Evolutionary conservation across 495 filamentous ascomycete genomes (phyloP), one percentile per base, ranked within the genome.

Genomic region (Lindgomyces ingoldianus): DNA sequence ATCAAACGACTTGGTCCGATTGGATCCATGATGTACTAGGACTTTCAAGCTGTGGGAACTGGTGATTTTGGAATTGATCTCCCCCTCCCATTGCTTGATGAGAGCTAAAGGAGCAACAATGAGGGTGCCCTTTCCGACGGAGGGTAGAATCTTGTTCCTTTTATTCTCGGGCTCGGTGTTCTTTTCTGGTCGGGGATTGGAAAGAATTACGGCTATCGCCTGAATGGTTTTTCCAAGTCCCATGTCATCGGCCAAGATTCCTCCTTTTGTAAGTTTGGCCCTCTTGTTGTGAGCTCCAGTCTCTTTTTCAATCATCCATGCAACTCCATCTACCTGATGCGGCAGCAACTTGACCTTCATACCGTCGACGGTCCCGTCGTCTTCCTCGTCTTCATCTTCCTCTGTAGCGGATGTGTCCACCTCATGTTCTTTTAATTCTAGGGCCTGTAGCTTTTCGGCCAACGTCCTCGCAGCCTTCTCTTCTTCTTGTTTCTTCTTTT

Each of bases 61-160:
- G 36, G 82, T 77, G 14, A 96, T 86, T 72, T 90, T 93, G 44
- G 87, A 85, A 45, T 85, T 86, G 71, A 98, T 89, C 74, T 98
- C 94, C 1, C 85, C 80, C 74, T 98, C 94, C 94, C 94, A 98
- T 77, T 98, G 94, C 65, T 93, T 91, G 77, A 98, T 97, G 25
- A 98, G 82, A 19, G 93, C 93, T 26, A 98, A 76, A 16, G 94
- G 94, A n/a, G 93, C 94, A 57, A 98, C 88, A 42, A 98, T 91
- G 10, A 98, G 79, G 0, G 94, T 98, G 10, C 85, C 84, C 68
- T 88, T 91, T 70, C 86, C 88, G 42, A 93, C 74, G 1, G 81
- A 78, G 2, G 83, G 75, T 18, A 83, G 77, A 21, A 91, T 77
- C 63, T 87, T 86, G 55, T 82, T 77, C 72, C 83, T 87, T 14